Base-by-base conservation (phyloP, 2,329 filamentous ascomycete species). In the Fusarium pseudograminearum region DNA sequence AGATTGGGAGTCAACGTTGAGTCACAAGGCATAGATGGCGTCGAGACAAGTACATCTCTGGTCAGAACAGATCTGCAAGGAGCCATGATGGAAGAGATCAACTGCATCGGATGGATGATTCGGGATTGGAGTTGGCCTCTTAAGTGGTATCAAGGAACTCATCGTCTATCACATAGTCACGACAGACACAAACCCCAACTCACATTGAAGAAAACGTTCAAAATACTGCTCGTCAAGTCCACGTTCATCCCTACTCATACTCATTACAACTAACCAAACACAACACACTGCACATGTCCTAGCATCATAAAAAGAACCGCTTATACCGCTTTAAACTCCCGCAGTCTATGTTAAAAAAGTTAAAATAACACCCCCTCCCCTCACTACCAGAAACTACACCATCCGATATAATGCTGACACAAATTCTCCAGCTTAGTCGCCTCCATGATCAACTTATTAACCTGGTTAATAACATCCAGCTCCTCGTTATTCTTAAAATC, bases 351-450 rank as follows among this genome's bases (percentile, higher is more conserved):
- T 12, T 28, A 10, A 1, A 30, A 45, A 45, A 30, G 7, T 9
- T n/a, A 30, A 45, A 46, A 31, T 7, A 16, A 46, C 16, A 54
- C 57, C 41, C 38, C 26, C 10, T 22, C 33, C 20, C 34, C 28
- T 24, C 40, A 1, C 77, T 81, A 98, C 95, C 95, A 98, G 86
- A 98, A 98, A 81, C 93, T 97, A 82, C 95, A 98, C 95, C 95
- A 98, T 69, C 96, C 96, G 74, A 98, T 97, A 79, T 98, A 99
- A 83, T 98, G 96, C 84, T 98, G 96, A 79, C 96, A 99, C 66
- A 99, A 84, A 79, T 98, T 98, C 86, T 98, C 96, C 74, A 98
- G 85, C 77, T 96, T 98, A 9, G 96, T 99, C 24, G 96, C 96
- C 83, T 99, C 95, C 66, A 92, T 91, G 74, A 99, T 92, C 75